These are phyloP conservation scores for Acanthamoeba lenticulata DNA, from an alignment of 208 protist species.

Conservation along the genomic window DNA sequence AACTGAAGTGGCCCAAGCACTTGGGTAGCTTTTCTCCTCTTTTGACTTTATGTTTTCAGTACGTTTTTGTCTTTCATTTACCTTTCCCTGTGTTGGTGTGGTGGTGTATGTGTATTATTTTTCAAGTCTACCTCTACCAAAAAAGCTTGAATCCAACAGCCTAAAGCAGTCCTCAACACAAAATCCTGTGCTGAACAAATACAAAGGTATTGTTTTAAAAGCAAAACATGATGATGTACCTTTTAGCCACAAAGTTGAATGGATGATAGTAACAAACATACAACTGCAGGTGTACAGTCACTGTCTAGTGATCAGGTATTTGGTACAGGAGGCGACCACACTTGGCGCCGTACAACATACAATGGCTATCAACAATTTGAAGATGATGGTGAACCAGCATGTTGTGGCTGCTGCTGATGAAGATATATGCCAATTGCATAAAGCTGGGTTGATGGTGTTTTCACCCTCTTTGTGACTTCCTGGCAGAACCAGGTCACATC, in stretches of 20 bases:
- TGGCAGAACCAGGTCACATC: too few species aligned
- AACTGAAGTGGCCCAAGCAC: neutral
- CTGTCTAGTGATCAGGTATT: neutral
- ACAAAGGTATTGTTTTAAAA: neutral
- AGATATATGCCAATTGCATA: too few species aligned
- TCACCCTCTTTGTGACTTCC: too few species aligned
- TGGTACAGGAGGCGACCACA: neutral
- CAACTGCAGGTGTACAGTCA: neutral
- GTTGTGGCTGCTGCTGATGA: conserved; percentile 5
- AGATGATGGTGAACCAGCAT: neutral
- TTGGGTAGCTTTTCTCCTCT: neutral
- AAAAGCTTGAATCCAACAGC: neutral
- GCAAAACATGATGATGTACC: neutral
- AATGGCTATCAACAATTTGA: conserved; percentile 21
- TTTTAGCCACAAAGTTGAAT: neutral
- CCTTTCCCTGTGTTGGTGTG: neutral
- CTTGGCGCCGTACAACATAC: too few species aligned
- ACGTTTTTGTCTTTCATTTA: neutral
- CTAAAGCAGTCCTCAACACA: neutral
- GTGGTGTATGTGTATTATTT: neutral
- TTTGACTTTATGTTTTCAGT: too few species aligned
- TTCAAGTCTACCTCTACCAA: neutral
- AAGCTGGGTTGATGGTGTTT: too few species aligned
- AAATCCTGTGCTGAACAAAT: neutral
- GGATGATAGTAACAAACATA: neutral